phyloP scores from a whole-genome alignment of 495 filamentous ascomycete species.

The Glarea lozoyensis region DNA sequence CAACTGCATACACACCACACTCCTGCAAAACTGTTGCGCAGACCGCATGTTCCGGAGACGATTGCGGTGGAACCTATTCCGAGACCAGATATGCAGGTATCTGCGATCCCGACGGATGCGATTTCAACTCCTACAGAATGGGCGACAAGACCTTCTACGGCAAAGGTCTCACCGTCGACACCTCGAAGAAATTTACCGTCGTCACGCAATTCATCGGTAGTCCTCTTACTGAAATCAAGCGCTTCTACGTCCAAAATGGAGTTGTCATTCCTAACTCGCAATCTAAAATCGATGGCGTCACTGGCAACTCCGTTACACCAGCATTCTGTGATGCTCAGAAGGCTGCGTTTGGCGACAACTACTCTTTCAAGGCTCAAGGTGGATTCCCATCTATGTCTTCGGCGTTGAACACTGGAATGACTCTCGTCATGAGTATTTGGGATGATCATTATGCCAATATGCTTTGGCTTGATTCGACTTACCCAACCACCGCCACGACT shows the following conservation, averaged over 20 bases:
- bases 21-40: conserved; percentile 10
- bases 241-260: conserved; percentile 56
- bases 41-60: conserved; percentile 10
- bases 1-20: conserved; percentile 45
- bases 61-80: conserved; percentile 23
- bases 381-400: conserved; percentile 49
- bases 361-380: conserved; percentile 40
- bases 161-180: conserved; percentile 45
- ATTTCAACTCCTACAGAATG: conserved; percentile 59
- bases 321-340: conserved; percentile 52
- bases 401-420: conserved; percentile 45
- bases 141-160: conserved; percentile 52
- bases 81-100: conserved; percentile 36
- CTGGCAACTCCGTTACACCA: conserved; percentile 47
- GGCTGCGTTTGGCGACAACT: conserved; percentile 46
- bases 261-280: conserved; percentile 26
- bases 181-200: conserved; percentile 49
- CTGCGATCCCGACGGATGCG: conserved; percentile 68
- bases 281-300: conserved; percentile 40
- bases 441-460: conserved; percentile 68
- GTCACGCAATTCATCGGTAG: conserved; percentile 61
- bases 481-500: conserved; percentile 44
- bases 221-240: conserved; percentile 47
- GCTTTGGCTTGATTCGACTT: conserved; percentile 75
- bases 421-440: conserved; percentile 60